Percentiles rank a stretch among this genome's conserved stretches.
These are phyloP conservation scores for Tulasnella sp. DNA, from an alignment of 768 basidiomycete genomes.

Conservation along the genomic window DNA sequence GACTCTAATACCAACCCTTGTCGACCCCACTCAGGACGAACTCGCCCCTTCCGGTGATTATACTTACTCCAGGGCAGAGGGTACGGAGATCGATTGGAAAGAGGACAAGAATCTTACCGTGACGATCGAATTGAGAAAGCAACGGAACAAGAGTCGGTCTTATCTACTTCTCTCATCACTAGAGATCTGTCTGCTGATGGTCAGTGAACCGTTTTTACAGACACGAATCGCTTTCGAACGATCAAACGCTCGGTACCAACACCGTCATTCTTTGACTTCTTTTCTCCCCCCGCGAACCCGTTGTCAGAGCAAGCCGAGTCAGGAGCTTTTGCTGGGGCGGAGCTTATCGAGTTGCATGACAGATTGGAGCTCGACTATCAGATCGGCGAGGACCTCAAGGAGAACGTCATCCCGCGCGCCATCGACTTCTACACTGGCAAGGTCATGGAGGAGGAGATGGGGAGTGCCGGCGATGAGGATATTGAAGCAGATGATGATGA, in stretches of 20 bases:
- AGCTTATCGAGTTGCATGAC: slow-evolving; percentile 82
- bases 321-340: slow-evolving; percentile 69
- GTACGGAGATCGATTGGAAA: slow-evolving; percentile 92
- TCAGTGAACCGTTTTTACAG: slow-evolving; percentile 24
- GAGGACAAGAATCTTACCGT: slow-evolving; percentile 97
- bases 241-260: slow-evolving; percentile 72
- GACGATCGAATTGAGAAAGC: slow-evolving; percentile 98
- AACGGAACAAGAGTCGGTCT: slow-evolving; percentile 88
- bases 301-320: slow-evolving; percentile 55
- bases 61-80: slow-evolving; percentile 88
- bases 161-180: background rate
- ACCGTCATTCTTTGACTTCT: slow-evolving; percentile 99
- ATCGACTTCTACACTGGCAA: slow-evolving; percentile 97
- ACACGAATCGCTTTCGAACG: slow-evolving; percentile 37
- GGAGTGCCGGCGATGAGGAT: slow-evolving; percentile 15
- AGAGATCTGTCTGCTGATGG: background rate
- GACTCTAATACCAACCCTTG: too few species aligned
- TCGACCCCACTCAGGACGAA: slow-evolving; percentile 42
- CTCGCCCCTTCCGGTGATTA: slow-evolving; percentile 93
- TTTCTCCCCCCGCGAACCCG: slow-evolving; percentile 69
- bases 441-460: slow-evolving; percentile 65
- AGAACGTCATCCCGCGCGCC: slow-evolving; percentile 93
- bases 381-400: slow-evolving; percentile 96
- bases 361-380: slow-evolving; percentile 95
- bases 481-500: slow-evolving; percentile 17